A percentile compares a stretch with the other conserved stretches of the same genome.
phyloP scores from a whole-genome alignment of 1,284 basidiomycete species.

The Ceratobasidium theobromae region DNA sequence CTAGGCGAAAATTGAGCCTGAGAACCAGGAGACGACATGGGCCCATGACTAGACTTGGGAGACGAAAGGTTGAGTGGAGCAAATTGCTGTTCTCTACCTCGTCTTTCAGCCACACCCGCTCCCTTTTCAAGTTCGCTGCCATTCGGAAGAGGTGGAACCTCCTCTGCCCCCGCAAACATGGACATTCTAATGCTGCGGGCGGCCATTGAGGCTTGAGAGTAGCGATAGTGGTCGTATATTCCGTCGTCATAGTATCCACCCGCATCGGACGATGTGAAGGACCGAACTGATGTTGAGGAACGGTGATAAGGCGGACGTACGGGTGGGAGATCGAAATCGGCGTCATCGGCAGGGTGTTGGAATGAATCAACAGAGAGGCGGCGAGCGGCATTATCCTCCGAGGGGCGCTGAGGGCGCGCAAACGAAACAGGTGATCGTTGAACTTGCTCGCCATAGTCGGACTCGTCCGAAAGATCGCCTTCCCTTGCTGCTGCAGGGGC shows the following conservation, averaged over 20 bases:
- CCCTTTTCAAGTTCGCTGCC: not conserved
- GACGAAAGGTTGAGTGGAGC: slow-evolving; percentile 11
- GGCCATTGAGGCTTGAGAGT: slow-evolving; percentile 60
- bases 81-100: not conserved
- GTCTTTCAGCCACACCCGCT: not conserved
- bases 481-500: not conserved
- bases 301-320: slow-evolving; percentile 31
- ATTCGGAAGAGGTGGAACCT: slow-evolving; percentile 19
- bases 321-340: slow-evolving; percentile 16
- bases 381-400: not conserved
- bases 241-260: slow-evolving; percentile 60
- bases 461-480: not conserved
- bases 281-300: slow-evolving; percentile 11
- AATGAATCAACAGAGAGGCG: not conserved
- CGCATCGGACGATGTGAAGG: slow-evolving; percentile 37
- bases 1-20: slow-evolving; percentile 10
- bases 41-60: not conserved
- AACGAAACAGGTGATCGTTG: not conserved
- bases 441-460: slow-evolving; percentile 23
- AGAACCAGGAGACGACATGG: not conserved
- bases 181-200: slow-evolving; percentile 30
- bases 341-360: not conserved
- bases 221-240: slow-evolving; percentile 74
- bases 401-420: not conserved
- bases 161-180: not conserved